Conservation (phyloP, 495 filamentous ascomycete species). For the Opeltia flavorubescens region DNA sequence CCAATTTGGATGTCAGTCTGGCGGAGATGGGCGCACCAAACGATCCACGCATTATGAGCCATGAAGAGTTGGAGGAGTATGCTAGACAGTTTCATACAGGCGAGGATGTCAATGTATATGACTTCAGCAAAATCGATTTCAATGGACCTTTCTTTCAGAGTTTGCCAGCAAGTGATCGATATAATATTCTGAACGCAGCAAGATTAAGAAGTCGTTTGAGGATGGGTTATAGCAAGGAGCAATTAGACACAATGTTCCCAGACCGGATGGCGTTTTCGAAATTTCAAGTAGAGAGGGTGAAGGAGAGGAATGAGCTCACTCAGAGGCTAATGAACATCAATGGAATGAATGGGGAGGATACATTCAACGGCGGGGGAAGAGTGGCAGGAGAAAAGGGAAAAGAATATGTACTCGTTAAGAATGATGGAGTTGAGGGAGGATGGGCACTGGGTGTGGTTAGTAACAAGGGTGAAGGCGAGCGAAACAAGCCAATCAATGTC, state of each 20-base stretch:
- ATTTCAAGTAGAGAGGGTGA: slow-evolving; percentile 91
- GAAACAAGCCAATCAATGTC: slow-evolving; percentile 78
- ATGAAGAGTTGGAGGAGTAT: slow-evolving; percentile 86
- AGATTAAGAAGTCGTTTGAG: slow-evolving; percentile 70
- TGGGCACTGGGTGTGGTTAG: slow-evolving; percentile 92
- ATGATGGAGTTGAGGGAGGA: slow-evolving; percentile 88
- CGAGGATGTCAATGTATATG: slow-evolving; percentile 95
- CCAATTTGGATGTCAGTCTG: slow-evolving; percentile 60
- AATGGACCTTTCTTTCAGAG: slow-evolving; percentile 85
- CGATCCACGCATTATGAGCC: slow-evolving; percentile 87
- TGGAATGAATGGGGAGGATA: slow-evolving; percentile 67
- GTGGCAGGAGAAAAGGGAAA: slow-evolving; percentile 81
- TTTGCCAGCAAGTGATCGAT: slow-evolving; percentile 77
- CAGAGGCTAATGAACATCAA: slow-evolving; percentile 91
- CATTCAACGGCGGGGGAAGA: slow-evolving; percentile 48
- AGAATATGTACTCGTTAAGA: slow-evolving; percentile 93
- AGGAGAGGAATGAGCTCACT: slow-evolving; percentile 85
- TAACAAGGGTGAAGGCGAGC: slow-evolving; percentile 59
- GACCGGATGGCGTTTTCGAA: slow-evolving; percentile 93
- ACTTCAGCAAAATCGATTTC: slow-evolving; percentile 97
- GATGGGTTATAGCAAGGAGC: slow-evolving; percentile 94
- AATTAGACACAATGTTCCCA: slow-evolving; percentile 90
- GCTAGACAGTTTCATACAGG: slow-evolving; percentile 81
- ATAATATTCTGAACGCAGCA: slow-evolving; percentile 93
- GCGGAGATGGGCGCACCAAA: slow-evolving; percentile 77